phyloP scores from a whole-genome alignment of 371 early-diverging fungal genomes.

The Haplosporangium sp. region DNA sequence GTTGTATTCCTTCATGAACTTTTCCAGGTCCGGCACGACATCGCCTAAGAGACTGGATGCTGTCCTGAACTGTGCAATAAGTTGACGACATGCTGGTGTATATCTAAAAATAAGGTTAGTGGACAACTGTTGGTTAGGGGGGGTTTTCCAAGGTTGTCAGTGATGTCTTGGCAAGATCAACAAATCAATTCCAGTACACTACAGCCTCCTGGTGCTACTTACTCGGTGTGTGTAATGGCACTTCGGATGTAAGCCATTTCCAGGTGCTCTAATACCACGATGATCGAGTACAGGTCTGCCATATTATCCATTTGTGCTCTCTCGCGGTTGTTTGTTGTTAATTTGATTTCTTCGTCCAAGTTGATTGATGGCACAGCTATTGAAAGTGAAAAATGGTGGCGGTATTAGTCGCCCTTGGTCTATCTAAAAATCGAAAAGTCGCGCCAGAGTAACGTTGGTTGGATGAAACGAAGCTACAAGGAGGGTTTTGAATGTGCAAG shows the following conservation, averaged over 20 bases:
- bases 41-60: conserved; percentile 83
- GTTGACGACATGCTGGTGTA: conserved; percentile 88
- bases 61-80: conserved; percentile 94
- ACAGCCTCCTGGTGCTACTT: conserved; percentile 9
- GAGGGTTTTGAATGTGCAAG: no score
- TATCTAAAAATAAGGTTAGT: conserved; percentile 65
- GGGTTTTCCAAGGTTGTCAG: no score
- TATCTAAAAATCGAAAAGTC: no score
- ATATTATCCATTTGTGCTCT: conserved; percentile 91
- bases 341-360: conserved; percentile 70
- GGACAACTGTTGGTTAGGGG: no score
- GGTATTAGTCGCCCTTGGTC: not conserved
- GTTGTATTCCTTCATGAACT: conserved; percentile 89
- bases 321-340: conserved; percentile 84
- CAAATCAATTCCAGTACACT: no score
- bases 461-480: no score
- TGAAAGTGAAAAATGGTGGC: not conserved
- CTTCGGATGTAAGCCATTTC: conserved; percentile 95
- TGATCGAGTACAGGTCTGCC: conserved; percentile 93
- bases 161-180: not conserved
- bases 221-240: conserved; percentile 85
- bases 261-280: conserved; percentile 89
- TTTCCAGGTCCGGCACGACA: conserved; percentile 74
- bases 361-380: conserved; percentile 33
- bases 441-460: no score